Evolutionary conservation across 495 filamentous ascomycete species (phyloP).

Genomic region (Podospora conica): DNA sequence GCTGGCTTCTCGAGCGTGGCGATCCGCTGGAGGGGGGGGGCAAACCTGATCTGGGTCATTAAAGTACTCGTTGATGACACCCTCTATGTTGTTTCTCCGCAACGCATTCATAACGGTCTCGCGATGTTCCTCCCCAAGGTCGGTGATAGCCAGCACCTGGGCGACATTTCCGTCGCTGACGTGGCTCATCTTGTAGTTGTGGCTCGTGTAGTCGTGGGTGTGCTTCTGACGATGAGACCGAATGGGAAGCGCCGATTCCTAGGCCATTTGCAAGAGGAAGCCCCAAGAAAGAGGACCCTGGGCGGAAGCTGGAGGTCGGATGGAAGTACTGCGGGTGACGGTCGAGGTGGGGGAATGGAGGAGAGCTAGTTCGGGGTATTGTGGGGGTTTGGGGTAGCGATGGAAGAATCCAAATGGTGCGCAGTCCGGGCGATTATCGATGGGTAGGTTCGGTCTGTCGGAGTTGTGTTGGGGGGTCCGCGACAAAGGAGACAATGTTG

Average conservation of each 20-base stretch:
- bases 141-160: conserved; percentile 15
- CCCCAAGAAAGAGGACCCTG: neutral
- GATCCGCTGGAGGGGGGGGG: neutral
- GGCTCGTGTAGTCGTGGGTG: no score
- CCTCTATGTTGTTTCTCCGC: conserved; percentile 38
- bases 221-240: neutral
- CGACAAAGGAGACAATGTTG: no score
- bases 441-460: neutral
- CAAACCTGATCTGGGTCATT: conserved; percentile 38
- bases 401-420: neutral
- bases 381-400: neutral
- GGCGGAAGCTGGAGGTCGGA: neutral
- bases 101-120: conserved; percentile 12
- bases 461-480: neutral
- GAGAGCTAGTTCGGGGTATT: neutral
- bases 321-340: neutral
- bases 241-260: neutral
- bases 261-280: neutral
- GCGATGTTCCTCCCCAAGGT: neutral
- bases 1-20: neutral
- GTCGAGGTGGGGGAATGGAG: neutral
- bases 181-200: conserved; percentile 16
- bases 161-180: conserved; percentile 9
- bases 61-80: conserved; percentile 41
- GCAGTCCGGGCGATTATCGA: neutral